These are phyloP conservation scores for Hymenoscyphus fructigenus DNA, from an alignment of 2,329 filamentous ascomycete genomes.

Conservation along the genomic window DNA sequence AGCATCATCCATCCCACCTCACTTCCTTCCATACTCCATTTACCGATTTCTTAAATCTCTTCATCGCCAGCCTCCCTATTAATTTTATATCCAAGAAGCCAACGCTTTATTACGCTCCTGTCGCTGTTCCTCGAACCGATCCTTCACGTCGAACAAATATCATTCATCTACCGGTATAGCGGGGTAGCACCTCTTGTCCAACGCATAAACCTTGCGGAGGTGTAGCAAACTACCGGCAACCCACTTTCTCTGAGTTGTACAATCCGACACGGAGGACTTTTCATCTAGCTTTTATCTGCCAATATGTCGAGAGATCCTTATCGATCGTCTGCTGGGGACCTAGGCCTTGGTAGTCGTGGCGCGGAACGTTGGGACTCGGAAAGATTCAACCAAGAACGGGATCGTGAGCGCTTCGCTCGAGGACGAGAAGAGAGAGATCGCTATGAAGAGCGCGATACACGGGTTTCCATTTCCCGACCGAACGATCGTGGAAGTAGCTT, in stretches of 20 bases:
- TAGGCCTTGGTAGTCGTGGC: constrained; percentile 36
- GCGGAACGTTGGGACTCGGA: constrained; percentile 54
- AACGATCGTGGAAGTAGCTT: constrained; percentile 41
- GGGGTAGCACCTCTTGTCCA: constrained; percentile 9
- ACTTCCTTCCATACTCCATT: constrained; percentile 16
- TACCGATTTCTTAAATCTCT: constrained; percentile 21
- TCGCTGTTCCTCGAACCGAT: neutral
- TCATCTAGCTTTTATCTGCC: constrained; percentile 6
- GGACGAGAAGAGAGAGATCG: constrained; percentile 32
- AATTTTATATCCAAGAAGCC: constrained; percentile 9
- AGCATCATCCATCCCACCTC: constrained; percentile 16
- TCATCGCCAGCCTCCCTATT: constrained; percentile 22
- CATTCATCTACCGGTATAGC: neutral
- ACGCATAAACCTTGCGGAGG: neutral
- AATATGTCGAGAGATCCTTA: constrained; percentile 36
- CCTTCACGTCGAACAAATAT: neutral
- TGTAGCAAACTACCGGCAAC: neutral
- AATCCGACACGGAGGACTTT: neutral
- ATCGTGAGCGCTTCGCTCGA: constrained; percentile 43
- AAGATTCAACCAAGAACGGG: constrained; percentile 48
- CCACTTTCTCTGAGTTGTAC: neutral
- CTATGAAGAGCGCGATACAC: constrained; percentile 51
- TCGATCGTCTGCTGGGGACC: constrained; percentile 37
- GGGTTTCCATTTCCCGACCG: constrained; percentile 28
- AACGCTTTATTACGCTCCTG: constrained; percentile 3